Evolutionary conservation across 1,284 basidiomycete genomes (phyloP).

Genomic region (Trichosporon asahii): DNA sequence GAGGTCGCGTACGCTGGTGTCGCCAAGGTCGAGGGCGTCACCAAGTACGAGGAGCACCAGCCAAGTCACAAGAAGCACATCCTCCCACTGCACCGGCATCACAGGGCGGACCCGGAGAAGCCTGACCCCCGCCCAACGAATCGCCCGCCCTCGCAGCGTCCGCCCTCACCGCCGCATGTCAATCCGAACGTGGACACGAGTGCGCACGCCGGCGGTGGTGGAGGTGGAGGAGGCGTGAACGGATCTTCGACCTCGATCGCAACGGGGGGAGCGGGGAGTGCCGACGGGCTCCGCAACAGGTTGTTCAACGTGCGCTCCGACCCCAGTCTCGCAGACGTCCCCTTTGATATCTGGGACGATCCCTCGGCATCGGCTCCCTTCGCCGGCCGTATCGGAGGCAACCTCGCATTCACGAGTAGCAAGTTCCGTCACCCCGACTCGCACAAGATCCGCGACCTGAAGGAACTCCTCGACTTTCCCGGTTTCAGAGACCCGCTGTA

Average conservation of each 20-base stretch:
- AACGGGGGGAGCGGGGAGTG: background rate
- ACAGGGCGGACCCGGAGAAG: background rate
- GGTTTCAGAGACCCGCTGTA: constrained; percentile 9
- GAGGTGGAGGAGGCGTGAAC: background rate
- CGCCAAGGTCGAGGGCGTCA: background rate
- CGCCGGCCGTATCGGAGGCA: constrained; percentile 14
- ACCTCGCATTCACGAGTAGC: constrained; percentile 4
- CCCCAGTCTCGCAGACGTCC: background rate
- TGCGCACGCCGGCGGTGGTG: background rate
- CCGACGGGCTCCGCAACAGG: background rate
- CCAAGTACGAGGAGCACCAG: no score
- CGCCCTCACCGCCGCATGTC: background rate
- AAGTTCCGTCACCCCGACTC: constrained; percentile 8
- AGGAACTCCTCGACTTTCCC: background rate
- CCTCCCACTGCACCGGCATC: background rate
- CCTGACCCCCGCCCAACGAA: background rate
- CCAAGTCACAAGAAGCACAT: background rate
- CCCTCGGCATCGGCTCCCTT: background rate
- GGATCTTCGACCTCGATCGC: background rate
- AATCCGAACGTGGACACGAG: background rate
- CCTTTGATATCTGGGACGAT: background rate
- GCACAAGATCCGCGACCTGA: background rate
- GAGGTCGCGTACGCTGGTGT: background rate
- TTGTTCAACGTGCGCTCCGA: background rate
- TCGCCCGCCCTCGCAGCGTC: background rate